These are phyloP conservation scores for Phytophthora brassicae DNA, from an alignment of 352 stramenopile species.

Conservation along the genomic window DNA sequence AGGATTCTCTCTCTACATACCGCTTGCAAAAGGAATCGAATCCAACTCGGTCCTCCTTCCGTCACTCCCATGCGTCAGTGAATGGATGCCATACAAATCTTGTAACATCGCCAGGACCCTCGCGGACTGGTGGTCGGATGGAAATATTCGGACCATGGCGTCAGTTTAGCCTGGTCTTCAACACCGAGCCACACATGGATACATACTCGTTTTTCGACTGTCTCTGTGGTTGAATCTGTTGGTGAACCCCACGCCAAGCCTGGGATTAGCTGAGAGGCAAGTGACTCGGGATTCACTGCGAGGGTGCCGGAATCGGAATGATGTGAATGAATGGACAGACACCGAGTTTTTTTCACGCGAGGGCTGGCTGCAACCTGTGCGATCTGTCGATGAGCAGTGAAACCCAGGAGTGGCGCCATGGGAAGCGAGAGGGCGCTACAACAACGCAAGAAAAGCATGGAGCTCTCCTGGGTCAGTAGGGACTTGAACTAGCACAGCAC, in stretches of 20 bases:
- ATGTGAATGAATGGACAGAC: conserved; percentile 20
- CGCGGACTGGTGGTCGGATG: conserved; percentile 28
- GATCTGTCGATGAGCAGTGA: conserved; percentile 22
- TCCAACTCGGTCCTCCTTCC: not conserved
- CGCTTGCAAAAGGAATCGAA: not conserved
- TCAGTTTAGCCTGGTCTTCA: conserved; percentile 17
- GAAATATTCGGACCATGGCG: conserved; percentile 14
- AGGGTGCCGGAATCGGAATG: conserved; percentile 11
- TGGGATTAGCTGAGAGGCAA: conserved; percentile 31
- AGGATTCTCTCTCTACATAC: not conserved
- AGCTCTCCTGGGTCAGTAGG: not conserved
- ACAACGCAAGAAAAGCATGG: conserved; percentile 6
- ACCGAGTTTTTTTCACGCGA: conserved; percentile 14
- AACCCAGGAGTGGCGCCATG: conserved; percentile 17
- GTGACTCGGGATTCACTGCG: conserved; percentile 16
- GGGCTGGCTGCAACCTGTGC: conserved; percentile 3
- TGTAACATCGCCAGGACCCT: conserved; percentile 10
- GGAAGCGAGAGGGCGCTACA: not conserved
- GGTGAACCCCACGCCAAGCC: conserved; percentile 13
- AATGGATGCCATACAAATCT: conserved; percentile 3
- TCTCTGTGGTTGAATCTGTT: conserved; percentile 24
- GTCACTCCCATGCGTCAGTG: conserved; percentile 1
- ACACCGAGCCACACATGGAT: conserved; percentile 6
- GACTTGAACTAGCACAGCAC: not conserved
- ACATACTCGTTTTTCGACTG: conserved; percentile 7